Evolutionary conservation across 257 asterid species (phyloP), one percentile per base, ranked within the genome.

Genomic region (Thymus quinquecostatus): DNA sequence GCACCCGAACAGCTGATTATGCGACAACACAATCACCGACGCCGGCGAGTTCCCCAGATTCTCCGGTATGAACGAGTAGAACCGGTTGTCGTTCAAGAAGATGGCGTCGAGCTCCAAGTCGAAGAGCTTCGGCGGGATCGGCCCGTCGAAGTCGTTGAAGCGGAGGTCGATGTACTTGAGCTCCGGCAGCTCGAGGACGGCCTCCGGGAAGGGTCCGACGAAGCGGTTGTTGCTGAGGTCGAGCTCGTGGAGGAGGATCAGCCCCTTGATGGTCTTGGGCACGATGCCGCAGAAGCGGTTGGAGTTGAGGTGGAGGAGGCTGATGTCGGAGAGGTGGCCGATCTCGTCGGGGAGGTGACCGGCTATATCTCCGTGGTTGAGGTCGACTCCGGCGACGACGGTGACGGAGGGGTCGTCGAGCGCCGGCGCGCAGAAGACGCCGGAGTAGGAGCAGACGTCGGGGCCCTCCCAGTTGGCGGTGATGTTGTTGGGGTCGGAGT

Each of bases 141-240:
- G 73, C 10, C 99, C 99, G 59, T 94, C 99, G 28, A 94, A 94
- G 51, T 94, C 91, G 10, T 94, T 94, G 85, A 74, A 94, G 81
- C 99, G 67, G 10, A 94, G 76, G 70, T 94, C 99, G 4, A 94
- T 84, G 54, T 47, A 94, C 60, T 86, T 86, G 68, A 94, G 90
- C 1, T 76, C 67, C 0, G 91, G 92, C 27, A 89, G 68, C 8
- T 60, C 82, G 1, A 91, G 64, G 34, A 94, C 88, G 11, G 78
- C 89, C 29, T 81, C 62, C 0, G 98, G 98, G 64, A 94, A 94
- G 2, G 88, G 76, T 0, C 97, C 99, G 4, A 89, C 98, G 27
- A 94, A 85, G 0, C 99, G 89, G 21, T 94, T 94, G 82, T 94
- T 94, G 87, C 99, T 94, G 67, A 89, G 50, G 71, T 94, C 99